Percentiles rank a stretch among this genome's conserved stretches.
Conservation (phyloP, 768 basidiomycete species). For the Thelephora ganbajun region DNA sequence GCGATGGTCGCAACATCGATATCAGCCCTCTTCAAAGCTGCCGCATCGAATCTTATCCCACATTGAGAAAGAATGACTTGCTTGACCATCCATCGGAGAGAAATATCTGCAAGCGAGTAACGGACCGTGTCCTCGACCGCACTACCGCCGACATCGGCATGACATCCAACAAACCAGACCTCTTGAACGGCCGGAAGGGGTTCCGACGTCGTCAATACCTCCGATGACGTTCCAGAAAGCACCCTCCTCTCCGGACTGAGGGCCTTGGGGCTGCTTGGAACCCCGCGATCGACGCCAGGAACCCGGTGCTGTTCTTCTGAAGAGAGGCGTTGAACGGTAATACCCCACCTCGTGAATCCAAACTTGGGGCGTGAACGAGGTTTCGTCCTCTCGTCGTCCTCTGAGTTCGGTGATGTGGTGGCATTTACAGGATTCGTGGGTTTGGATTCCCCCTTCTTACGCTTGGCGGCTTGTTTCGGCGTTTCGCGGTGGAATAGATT, state of each 20-base stretch:
- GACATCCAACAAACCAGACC: conserved; percentile 72
- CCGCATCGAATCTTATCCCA: conserved; percentile 42
- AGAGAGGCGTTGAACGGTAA: too few relatives aligned
- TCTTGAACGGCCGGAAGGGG: conserved; percentile 42
- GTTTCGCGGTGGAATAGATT: conserved; percentile 42
- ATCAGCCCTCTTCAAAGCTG: conserved; percentile 30
- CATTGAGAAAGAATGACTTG: conserved; percentile 44
- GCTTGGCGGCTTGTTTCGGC: conserved; percentile 10
- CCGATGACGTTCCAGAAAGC: too few relatives aligned
- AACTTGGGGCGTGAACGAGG: too few relatives aligned
- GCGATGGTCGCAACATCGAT: conserved; percentile 19
- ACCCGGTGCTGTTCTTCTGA: too few relatives aligned
- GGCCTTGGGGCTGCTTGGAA: too few relatives aligned
- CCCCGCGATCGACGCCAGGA: not conserved
- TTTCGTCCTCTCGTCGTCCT: too few relatives aligned
- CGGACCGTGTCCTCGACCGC: conserved; percentile 26
- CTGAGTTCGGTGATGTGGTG: too few relatives aligned
- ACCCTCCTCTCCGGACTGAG: conserved; percentile 3
- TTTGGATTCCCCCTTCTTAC: too few relatives aligned
- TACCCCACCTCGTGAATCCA: too few relatives aligned
- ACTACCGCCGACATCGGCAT: conserved; percentile 65
- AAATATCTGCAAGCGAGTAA: conserved; percentile 40
- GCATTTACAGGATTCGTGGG: too few relatives aligned
- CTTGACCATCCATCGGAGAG: conserved; percentile 70
- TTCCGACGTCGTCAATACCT: too few relatives aligned